Evolutionary conservation across 768 basidiomycete species (phyloP).

Genomic region (Podaxis carcinomalis): DNA sequence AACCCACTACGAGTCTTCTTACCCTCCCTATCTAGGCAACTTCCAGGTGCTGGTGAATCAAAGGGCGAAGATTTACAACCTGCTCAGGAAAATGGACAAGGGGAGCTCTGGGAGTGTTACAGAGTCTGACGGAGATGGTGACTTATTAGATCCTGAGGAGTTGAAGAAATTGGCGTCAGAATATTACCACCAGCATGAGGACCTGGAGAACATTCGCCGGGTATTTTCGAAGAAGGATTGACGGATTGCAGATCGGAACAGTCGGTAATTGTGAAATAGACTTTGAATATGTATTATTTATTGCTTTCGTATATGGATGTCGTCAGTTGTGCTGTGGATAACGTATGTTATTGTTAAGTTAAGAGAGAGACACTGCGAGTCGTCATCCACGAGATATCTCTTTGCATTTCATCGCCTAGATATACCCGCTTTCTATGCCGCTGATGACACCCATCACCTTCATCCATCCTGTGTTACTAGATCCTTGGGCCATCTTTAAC

Average conservation of each 20-base stretch:
- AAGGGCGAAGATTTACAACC: slow-evolving; percentile 47
- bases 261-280: not conserved
- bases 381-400: not conserved
- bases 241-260: not conserved
- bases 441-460: not conserved
- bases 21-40: slow-evolving; percentile 44
- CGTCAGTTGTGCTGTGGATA: not conserved
- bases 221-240: slow-evolving; percentile 11
- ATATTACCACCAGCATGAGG: slow-evolving; percentile 44
- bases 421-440: not conserved
- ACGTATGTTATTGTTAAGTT: not conserved
- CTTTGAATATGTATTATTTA: slow-evolving; percentile 3
- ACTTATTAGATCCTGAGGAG: slow-evolving; percentile 51
- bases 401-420: not conserved
- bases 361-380: not conserved
- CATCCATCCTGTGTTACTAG: not conserved
- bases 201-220: slow-evolving; percentile 45
- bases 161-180: slow-evolving; percentile 38
- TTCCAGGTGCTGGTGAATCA: slow-evolving; percentile 46
- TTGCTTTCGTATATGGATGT: slow-evolving; percentile 1
- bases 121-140: slow-evolving; percentile 53
- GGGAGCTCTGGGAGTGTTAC: slow-evolving; percentile 30
- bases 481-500: not conserved
- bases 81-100: slow-evolving; percentile 38
- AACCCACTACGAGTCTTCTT: slow-evolving; percentile 46